Base-by-base conservation (phyloP, 2,329 filamentous ascomycete species). In the Colletotrichum graminicola region DNA sequence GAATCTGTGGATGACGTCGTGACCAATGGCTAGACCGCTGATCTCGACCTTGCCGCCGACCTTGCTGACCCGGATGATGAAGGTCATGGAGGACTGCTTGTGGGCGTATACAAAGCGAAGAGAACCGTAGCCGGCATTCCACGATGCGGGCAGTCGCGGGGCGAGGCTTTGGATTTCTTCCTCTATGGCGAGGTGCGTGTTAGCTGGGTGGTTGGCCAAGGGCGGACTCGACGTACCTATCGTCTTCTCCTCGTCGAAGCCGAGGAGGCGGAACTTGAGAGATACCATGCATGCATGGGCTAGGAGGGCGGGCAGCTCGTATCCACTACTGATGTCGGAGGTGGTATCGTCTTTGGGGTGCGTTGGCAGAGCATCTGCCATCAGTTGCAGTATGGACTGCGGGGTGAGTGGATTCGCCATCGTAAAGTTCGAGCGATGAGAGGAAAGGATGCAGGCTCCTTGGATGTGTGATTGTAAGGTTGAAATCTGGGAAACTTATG, bases 31-130 rank as follows among this genome's bases (percentile, higher is more conserved):
- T 51, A 97, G 85, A 4, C 92, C 95, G 76, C 94, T 90, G 49
- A 98, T 86, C 73, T 97, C 91, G n/a, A 93, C 92, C 78, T 95
- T 97, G 76, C 87, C 87, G 54, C 95, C 94, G 76, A 98, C 87
- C 64, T 94, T 89, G 79, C 92, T 94, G 73, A 97, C 83, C 79
- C 94, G 95, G 75, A 98, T 80, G 36, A 97, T 86, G 78, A 93
- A 97, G 71, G 92, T 89, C 88, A 95, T 93, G 21, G 94, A 91
- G 0, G 94, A 97, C 79, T 97, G 93, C 32, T 89, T 86, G 80
- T 98, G 95, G 4, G 90, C 90, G 83, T 98, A 98, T 74, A 94
- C 90, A 81, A 98, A 98, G 67, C 92, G 89, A 79, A 94, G 92
- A 18, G 91, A 90, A 73, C 89, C 89, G 69, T 88, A 87, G 26